Evolutionary conservation across 805 yeast species (phyloP).

Genomic region (Ogataea minuta): DNA sequence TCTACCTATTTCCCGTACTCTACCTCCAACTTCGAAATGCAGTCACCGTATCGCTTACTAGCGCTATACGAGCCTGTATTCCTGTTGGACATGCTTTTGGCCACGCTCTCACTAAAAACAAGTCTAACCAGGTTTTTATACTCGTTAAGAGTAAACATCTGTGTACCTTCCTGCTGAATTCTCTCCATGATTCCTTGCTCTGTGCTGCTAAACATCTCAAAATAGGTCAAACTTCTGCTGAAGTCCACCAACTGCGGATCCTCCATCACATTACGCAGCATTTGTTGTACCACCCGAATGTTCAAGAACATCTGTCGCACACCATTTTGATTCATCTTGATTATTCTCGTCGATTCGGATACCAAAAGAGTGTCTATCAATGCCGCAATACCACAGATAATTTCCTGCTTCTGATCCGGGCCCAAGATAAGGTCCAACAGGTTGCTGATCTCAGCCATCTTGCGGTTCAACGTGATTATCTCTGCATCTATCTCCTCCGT

Average conservation of each 20-base stretch:
- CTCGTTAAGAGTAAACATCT: conserved; percentile 41
- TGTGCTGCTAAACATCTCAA: conserved; percentile 49
- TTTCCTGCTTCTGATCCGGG: conserved; percentile 27
- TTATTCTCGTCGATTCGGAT: conserved; percentile 48
- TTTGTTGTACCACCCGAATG: conserved; percentile 65
- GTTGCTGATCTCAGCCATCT: conserved; percentile 45
- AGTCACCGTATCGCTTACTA: conserved; percentile 26
- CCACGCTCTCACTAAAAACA: conserved; percentile 42
- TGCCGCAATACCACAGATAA: conserved; percentile 49
- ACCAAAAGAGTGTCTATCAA: conserved; percentile 53
- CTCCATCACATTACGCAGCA: conserved; percentile 55
- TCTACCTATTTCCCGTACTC: conserved; percentile 9
- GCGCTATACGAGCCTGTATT: conserved; percentile 27
- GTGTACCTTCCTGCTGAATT: conserved; percentile 27
- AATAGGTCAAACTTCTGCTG: conserved; percentile 51
- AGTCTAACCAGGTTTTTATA: conserved; percentile 51
- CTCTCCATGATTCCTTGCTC: conserved; percentile 46
- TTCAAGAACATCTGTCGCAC: conserved; percentile 57
- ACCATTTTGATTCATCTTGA: conserved; percentile 55
- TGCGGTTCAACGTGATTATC: conserved; percentile 50
- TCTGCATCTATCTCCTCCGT: conserved; percentile 60
- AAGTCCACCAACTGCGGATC: conserved; percentile 56
- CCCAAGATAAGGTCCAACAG: conserved; percentile 36
- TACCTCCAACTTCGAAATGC: conserved; percentile 19
- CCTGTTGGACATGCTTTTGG: conserved; percentile 20